Evolutionary conservation across 768 basidiomycete species (phyloP), one percentile per base, ranked within the genome.

Genomic region (Mycena olivaceomarginata): DNA sequence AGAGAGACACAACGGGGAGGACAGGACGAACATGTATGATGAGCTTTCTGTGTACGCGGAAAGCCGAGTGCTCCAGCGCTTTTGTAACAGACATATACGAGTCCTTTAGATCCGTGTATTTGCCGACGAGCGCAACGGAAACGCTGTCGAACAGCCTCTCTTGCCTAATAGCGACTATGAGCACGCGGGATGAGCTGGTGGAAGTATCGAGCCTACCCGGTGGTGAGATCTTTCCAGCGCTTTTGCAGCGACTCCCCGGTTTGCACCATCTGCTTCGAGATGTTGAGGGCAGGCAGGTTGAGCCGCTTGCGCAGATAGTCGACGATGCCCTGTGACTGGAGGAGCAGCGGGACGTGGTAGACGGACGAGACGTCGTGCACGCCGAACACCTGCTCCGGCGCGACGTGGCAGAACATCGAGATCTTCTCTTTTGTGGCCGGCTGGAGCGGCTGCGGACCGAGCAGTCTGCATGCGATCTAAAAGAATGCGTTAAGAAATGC

Each of bases 21-120:
- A 77, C 3, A n/a, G 22, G 6, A 87, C 92, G 60, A 79, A 96
- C 98, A 80, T 96, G 92, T 53, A 99, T 89, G 67, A 88, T 89
- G 51, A 99, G 91, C 83, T 96, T 97, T 72, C 96, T 89, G 72
- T 93, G 95, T 70, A 98, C 95, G 57, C 97, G 93, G 88, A 99
- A 97, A 1, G 98, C 96, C 7, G 98, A 97, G 85, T 99, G 98
- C 85, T 99, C 98, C 46, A 99, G 89, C 25, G 98, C 93, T 89
- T 99, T 99, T 82, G 93, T 94, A 72, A 99, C 98, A 40, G 96
- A 97, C 96, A 99, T 99, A 85, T 99, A 99, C 39, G 98, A 98
- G 85, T 99, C 98, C 86, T 97, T 96, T 63, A 99, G 89, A 79
- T 97, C 94, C 15, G 97, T 99, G 88, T 99, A 99, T 87, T 99